Base-by-base conservation (phyloP, 805 yeast genomes). In the Barnettozyma wickerhamii region DNA sequence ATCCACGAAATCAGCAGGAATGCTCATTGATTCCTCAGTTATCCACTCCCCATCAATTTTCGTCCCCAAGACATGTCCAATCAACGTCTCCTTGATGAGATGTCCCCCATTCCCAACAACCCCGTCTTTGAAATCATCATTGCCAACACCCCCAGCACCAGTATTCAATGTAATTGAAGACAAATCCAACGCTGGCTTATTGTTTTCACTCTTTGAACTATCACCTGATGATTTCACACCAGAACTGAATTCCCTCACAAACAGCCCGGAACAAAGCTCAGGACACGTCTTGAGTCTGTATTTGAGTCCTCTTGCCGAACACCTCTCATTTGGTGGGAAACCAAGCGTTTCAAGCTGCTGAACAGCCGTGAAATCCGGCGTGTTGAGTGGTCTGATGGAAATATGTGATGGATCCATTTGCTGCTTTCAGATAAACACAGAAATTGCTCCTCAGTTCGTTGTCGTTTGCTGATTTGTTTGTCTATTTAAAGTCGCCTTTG, bases 181-280 rank as follows among this genome's bases (percentile, higher is more conserved):
- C n/a, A n/a, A n/a, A n/a, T n/a, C n/a, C n/a, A n/a, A n/a, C n/a
- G n/a, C n/a, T n/a, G n/a, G n/a, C n/a, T n/a, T n/a, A n/a, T n/a
- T n/a, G n/a, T n/a, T n/a, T n/a, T n/a, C n/a, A n/a, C n/a, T n/a
- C n/a, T n/a, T n/a, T n/a, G n/a, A n/a, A n/a, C n/a, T n/a, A n/a
- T n/a, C n/a, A n/a, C n/a, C n/a, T n/a, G 45, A n/a, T 40, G 50
- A n/a, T 53, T 58, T 10, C 37, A 40, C 12, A 57, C 64, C 29
- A 36, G 49, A 51, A 50, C 23, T 48, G 62, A 83, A 84, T 41
- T 77, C 77, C 56, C 96, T 72, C 38, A 88, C 70, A 56, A 91
- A 93, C 42, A 93, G 70, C 3, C 98, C 98, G 6, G 90, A 78
- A 49, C 93, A 79, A 42, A 91, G 74, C 60, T 91, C 99, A 9